Evolutionary conservation across 768 basidiomycete genomes (phyloP).

Genomic region (Mycena latifolia): DNA sequence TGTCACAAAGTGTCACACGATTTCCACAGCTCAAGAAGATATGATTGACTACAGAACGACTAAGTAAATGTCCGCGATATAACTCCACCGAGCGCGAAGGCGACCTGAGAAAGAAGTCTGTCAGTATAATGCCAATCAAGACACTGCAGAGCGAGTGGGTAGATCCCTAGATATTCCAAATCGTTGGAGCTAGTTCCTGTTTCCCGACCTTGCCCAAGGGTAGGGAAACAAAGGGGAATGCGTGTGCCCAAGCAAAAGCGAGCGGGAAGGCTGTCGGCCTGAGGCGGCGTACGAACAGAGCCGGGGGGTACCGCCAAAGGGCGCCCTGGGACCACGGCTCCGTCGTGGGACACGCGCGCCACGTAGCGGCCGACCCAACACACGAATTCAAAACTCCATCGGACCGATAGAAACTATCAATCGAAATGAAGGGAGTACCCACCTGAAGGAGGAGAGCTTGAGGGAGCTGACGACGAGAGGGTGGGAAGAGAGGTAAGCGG

Average conservation of each 20-base stretch:
- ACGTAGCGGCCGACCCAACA: neutral
- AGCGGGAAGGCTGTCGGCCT: slow-evolving; percentile 10
- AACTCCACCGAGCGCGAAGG: too few relatives aligned
- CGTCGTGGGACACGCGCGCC: neutral
- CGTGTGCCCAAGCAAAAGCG: slow-evolving; percentile 21
- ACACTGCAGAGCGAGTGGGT: slow-evolving; percentile 23
- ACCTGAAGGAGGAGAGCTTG: neutral
- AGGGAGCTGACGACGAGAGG: neutral
- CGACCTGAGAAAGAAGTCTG: neutral
- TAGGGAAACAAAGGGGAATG: neutral
- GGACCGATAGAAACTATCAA: neutral
- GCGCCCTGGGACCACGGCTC: neutral
- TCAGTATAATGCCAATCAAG: slow-evolving; percentile 13
- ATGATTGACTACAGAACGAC: too few relatives aligned
- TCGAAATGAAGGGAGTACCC: neutral
- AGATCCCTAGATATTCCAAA: slow-evolving; percentile 14
- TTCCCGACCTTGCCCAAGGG: neutral
- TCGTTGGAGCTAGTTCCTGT: neutral
- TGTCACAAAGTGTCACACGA: neutral
- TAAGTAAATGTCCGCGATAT: too few relatives aligned
- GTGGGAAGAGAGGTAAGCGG: neutral
- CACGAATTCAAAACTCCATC: neutral
- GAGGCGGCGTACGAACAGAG: neutral
- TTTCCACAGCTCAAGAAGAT: too few relatives aligned
- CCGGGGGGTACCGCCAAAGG: neutral